Conservation (phyloP, 202 grass and related monocot genomes). For the Zoysia matrella region DNA sequence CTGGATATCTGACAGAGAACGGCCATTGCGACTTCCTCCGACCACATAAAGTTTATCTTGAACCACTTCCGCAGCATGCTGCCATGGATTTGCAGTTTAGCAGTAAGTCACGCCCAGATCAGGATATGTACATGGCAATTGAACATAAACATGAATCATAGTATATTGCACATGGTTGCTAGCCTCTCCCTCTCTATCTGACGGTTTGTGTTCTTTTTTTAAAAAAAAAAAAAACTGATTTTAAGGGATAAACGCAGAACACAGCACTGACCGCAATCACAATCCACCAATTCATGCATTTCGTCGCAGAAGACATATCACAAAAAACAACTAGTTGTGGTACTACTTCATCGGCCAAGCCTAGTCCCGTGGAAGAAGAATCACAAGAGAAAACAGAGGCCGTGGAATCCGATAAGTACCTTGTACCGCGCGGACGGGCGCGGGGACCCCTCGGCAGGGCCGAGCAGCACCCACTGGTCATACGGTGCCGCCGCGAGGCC, state of each 20-base stretch:
- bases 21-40: slow-evolving; percentile 89
- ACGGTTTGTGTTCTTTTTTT: not conserved
- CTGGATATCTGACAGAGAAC: slow-evolving; percentile 88
- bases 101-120: not conserved
- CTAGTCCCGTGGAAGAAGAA: not conserved
- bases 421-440: slow-evolving; percentile 57
- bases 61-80: slow-evolving; percentile 87
- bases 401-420: slow-evolving; percentile 13
- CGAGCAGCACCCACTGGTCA: slow-evolving; percentile 50
- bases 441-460: slow-evolving; percentile 29
- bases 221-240: not conserved
- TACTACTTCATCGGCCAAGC: not conserved
- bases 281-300: not conserved
- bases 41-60: slow-evolving; percentile 79
- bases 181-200: too few relatives aligned
- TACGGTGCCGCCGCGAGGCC: slow-evolving; percentile 49
- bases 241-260: not conserved
- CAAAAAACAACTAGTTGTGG: not conserved
- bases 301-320: not conserved
- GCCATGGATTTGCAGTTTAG: slow-evolving; percentile 17
- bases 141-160: not conserved
- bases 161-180: not conserved
- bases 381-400: too few relatives aligned
- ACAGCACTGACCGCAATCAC: not conserved
- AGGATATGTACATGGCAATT: not conserved